phyloP scores from a whole-genome alignment of 2,329 filamentous ascomycete species.

The Talaromyces sp. region DNA sequence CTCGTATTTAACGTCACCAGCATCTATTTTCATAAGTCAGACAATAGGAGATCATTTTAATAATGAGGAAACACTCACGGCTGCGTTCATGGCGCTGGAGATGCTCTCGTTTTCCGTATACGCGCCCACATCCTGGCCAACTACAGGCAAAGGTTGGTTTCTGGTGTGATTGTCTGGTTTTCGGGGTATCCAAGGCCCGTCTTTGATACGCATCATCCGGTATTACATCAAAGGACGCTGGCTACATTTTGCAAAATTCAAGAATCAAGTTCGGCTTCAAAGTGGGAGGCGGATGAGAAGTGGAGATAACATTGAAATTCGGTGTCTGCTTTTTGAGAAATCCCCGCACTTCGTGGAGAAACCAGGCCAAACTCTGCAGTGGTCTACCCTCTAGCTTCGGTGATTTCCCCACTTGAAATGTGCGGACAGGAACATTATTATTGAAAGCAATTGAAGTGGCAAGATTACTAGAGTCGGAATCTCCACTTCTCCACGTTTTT shows the following conservation, averaged over 20 bases:
- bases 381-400: neutral
- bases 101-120: conserved; percentile 14
- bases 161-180: neutral
- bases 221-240: neutral
- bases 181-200: neutral
- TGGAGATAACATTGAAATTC: neutral
- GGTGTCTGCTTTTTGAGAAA: neutral
- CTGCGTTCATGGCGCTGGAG: conserved; percentile 15
- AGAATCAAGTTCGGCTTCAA: neutral
- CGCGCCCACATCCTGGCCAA: conserved; percentile 13
- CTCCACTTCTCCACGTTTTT: conserved; percentile 5
- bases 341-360: neutral
- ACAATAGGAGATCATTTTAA: neutral
- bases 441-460: neutral
- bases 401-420: conserved; percentile 6
- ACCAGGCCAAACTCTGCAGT: neutral
- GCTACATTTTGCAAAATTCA: neutral
- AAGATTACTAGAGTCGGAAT: neutral
- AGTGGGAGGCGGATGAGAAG: neutral
- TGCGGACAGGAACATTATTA: neutral
- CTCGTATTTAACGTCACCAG: conserved; percentile 15
- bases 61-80: conserved; percentile 9
- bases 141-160: conserved; percentile 7
- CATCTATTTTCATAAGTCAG: conserved; percentile 2
- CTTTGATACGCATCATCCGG: neutral